These are phyloP conservation scores for Alternaria alternata DNA, from an alignment of 2,329 filamentous ascomycete genomes.

Conservation along the genomic window DNA sequence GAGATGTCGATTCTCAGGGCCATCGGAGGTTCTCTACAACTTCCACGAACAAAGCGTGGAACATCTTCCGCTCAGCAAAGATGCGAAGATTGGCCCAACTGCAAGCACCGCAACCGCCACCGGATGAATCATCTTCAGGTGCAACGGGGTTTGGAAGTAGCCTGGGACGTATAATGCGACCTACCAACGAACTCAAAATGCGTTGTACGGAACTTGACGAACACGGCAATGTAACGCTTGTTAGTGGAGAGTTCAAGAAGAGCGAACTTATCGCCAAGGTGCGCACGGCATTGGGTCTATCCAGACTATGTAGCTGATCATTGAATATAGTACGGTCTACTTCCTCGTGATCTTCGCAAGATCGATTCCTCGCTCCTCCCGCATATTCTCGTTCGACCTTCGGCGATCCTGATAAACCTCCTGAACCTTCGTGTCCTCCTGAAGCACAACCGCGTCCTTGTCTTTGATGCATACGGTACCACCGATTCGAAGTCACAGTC, in stretches of 20 bases:
- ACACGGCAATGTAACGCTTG: conserved; percentile 87
- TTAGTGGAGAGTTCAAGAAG: conserved; percentile 97
- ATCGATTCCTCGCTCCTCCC: conserved; percentile 96
- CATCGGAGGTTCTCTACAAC: conserved; percentile 22
- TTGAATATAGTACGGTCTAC: conserved; percentile 77
- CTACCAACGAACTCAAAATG: conserved; percentile 82
- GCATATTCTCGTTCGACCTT: conserved; percentile 91
- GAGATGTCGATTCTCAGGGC: background rate
- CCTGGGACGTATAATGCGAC: conserved; percentile 76
- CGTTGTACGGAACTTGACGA: conserved; percentile 96
- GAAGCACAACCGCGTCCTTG: conserved; percentile 90
- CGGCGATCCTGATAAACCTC: conserved; percentile 92
- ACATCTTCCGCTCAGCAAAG: conserved; percentile 39
- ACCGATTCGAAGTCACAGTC: conserved; percentile 95
- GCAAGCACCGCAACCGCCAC: conserved; percentile 65
- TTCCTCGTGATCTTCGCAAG: conserved; percentile 94
- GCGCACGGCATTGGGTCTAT: conserved; percentile 8
- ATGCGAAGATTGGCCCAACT: conserved; percentile 56
- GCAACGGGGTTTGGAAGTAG: conserved; percentile 54
- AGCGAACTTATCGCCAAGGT: conserved; percentile 95
- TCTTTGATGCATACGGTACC: conserved; percentile 96
- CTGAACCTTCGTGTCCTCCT: conserved; percentile 96
- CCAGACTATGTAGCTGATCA: conserved; percentile 10
- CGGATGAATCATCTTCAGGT: conserved; percentile 63
- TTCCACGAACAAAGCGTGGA: conserved; percentile 28